Evolutionary conservation across 768 basidiomycete species (phyloP).

Genomic region (Lactifluus rugatus): DNA sequence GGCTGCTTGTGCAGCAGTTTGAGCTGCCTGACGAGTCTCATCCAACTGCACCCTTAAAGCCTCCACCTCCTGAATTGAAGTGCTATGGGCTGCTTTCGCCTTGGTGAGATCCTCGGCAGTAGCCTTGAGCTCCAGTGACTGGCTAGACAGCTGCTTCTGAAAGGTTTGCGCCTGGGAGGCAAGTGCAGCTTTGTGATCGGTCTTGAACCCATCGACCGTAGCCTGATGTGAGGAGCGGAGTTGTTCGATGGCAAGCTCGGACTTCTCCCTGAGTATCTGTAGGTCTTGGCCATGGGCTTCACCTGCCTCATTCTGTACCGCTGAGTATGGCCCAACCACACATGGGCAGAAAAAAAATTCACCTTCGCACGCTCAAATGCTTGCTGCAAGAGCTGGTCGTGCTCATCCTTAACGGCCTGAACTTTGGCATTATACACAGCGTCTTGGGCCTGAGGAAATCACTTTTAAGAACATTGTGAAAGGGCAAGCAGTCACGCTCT

Average conservation of each 20-base stretch:
- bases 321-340: conserved; percentile 5
- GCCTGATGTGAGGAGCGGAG: conserved; percentile 52
- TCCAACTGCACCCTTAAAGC: conserved; percentile 55
- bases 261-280: conserved; percentile 56
- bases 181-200: conserved; percentile 52
- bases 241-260: conserved; percentile 58
- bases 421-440: conserved; percentile 57
- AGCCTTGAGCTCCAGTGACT: conserved; percentile 69
- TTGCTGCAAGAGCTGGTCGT: conserved; percentile 49
- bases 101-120: conserved; percentile 77
- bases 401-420: conserved; percentile 54
- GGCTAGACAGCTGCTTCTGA: conserved; percentile 53
- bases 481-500: background rate
- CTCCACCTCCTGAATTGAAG: conserved; percentile 45
- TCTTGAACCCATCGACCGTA: conserved; percentile 49
- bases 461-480: background rate
- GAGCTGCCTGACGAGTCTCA: conserved; percentile 42
- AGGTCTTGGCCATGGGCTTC: conserved; percentile 60
- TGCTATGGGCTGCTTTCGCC: conserved; percentile 50
- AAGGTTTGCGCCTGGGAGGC: conserved; percentile 46
- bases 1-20: conserved; percentile 25
- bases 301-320: conserved; percentile 56
- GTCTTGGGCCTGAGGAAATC: conserved; percentile 49
- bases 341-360: conserved; percentile 14
- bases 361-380: conserved; percentile 77